These are phyloP conservation scores for Rhizopogon vulgaris DNA, from an alignment of 768 basidiomycete species.

Conservation along the genomic window DNA sequence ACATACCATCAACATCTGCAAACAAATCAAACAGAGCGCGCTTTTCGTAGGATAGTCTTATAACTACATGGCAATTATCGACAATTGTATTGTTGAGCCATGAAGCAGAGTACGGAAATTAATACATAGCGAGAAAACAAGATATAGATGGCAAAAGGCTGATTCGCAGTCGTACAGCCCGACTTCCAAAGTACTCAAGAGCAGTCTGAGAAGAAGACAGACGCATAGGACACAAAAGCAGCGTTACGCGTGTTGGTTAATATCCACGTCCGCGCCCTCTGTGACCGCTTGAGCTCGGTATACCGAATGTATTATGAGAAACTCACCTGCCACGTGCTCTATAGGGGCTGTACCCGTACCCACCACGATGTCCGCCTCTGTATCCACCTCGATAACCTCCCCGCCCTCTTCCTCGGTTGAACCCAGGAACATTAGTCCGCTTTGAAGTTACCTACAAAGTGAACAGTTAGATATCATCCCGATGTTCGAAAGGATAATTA, in stretches of 20 bases:
- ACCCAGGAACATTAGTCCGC: conserved; percentile 92
- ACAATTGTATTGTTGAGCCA: conserved; percentile 21
- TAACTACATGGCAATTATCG: conserved; percentile 18
- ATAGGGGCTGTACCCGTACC: conserved; percentile 49
- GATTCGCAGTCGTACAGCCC: conserved; percentile 7
- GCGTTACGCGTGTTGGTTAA: conserved; percentile 16
- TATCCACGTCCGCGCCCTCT: conserved; percentile 76
- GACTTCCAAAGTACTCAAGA: background rate
- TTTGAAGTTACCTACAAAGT: conserved; percentile 79
- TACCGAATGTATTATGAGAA: conserved; percentile 6
- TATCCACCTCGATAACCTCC: conserved; percentile 57
- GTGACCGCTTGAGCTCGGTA: conserved; percentile 8
- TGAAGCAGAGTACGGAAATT: conserved; percentile 2
- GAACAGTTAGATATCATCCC: background rate
- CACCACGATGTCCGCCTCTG: conserved; percentile 55
- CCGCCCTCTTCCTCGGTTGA: conserved; percentile 77
- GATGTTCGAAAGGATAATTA: background rate
- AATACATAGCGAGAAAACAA: conserved; percentile 10
- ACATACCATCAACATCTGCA: conserved; percentile 13
- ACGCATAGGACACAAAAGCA: conserved; percentile 10
- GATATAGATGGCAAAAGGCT: conserved; percentile 1
- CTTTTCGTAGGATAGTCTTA: no score
- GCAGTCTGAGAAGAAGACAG: conserved; percentile 1
- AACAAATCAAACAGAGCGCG: background rate
- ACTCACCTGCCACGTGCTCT: conserved; percentile 70